Base-by-base conservation (phyloP, 495 filamentous ascomycete genomes). In the Cercophora samala region DNA sequence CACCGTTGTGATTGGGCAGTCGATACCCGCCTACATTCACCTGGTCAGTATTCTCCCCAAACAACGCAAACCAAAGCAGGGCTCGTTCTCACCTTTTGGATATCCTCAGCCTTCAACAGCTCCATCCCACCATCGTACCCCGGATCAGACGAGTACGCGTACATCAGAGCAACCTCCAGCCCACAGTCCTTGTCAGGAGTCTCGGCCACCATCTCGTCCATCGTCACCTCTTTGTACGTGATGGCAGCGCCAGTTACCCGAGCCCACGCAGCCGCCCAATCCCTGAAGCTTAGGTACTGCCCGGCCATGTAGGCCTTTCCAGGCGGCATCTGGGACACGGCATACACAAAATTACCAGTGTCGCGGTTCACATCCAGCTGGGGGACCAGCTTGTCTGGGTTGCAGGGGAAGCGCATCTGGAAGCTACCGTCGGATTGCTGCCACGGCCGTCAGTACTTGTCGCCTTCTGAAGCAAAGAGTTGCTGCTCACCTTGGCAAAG, bases 301-400 rank as follows among this genome's bases (percentile, higher is more conserved):
- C 66, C 73, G 25, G 78, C 79, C 71, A 83, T 81, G 71, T 81
- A 81, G 9, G 66, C 58, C 66, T 77, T 77, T 18, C 79, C 78
- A 5, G 81, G 76, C 0, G 77, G 75, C 77, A 80, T 79, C 67
- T 80, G 72, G 13, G 71, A 65, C 6, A 83, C 78, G 19, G 78
- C 81, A 55, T 82, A 80, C 13, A 77, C 73, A 66, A 81, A 83
- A 58, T 68, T 74, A 22, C 81, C 81, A 62, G 68, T 74, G 70
- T 83, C 80, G 8, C 64, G 64, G 19, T 78, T 75, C 21, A 80
- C 76, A 52, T 78, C 75, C 9, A 80, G 66, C 52, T 83, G 80
- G 55, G 80, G 80, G 2, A 78, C 65, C 18, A 58, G 55, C 53
- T 60, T 65, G 56, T 77, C 64, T 5, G 75, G 71, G 9, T 61